A percentile compares a stretch with the other conserved stretches of the same genome.
phyloP scores from a whole-genome alignment of 2,329 filamentous ascomycete species.

The Neofusicoccum sp. region DNA sequence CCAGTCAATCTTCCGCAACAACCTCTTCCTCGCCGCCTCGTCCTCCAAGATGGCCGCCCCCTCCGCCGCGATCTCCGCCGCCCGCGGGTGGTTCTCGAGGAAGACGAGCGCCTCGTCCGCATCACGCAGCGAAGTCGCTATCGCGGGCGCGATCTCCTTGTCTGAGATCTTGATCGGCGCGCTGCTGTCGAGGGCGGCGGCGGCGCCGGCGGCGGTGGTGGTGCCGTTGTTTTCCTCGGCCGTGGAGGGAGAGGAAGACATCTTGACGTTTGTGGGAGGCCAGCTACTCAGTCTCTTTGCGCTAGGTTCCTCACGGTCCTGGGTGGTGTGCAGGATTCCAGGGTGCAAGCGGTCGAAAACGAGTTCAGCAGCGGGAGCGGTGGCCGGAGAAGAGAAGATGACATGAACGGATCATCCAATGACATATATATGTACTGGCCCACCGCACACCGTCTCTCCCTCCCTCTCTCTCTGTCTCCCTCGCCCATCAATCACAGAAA shows the following conservation, averaged over 20 bases:
- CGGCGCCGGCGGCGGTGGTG: background rate
- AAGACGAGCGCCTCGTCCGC: slow-evolving; percentile 40
- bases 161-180: background rate
- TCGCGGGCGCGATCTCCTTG: background rate
- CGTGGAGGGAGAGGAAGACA: background rate
- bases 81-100: slow-evolving; percentile 30
- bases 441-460: no score
- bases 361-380: no score
- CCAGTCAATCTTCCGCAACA: slow-evolving; percentile 18
- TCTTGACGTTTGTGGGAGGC: background rate
- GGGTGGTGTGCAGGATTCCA: no score
- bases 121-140: slow-evolving; percentile 20
- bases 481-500: no score
- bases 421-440: no score
- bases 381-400: no score
- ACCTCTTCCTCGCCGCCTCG: slow-evolving; percentile 15
- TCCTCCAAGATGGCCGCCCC: slow-evolving; percentile 29
- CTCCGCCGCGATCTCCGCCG: slow-evolving; percentile 30
- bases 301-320: no score
- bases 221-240: no score
- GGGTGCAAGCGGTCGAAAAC: no score
- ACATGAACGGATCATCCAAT: no score
- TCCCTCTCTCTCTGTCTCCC: no score
- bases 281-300: background rate
- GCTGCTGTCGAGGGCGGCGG: background rate